Evolutionary conservation across 1,284 basidiomycete species (phyloP).

Genomic region (Abortiporus biennis): DNA sequence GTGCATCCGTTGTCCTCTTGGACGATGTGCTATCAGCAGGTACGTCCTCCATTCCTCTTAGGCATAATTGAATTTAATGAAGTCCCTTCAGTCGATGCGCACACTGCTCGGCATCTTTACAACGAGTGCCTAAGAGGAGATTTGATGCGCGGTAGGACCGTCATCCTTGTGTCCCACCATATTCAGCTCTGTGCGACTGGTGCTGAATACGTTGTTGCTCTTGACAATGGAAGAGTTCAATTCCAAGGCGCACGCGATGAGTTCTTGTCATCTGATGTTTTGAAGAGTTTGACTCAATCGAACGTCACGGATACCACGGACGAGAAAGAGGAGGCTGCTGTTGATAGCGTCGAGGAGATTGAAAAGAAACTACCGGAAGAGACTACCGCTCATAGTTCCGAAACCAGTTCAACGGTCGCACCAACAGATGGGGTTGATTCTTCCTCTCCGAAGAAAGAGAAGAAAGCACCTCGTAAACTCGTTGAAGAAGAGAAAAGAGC

Average conservation of each 20-base stretch:
- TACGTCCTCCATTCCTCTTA: slow-evolving; percentile 21
- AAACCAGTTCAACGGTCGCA: slow-evolving; percentile 39
- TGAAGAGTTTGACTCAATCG: slow-evolving; percentile 64
- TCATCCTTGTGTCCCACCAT: slow-evolving; percentile 88
- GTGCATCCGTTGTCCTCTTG: slow-evolving; percentile 79
- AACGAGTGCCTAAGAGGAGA: slow-evolving; percentile 80
- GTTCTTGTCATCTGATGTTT: slow-evolving; percentile 64
- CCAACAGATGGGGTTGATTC: slow-evolving; percentile 36
- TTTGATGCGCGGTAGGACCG: slow-evolving; percentile 73
- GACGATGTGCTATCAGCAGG: slow-evolving; percentile 85
- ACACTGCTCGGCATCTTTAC: slow-evolving; percentile 84
- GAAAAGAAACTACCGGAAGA: slow-evolving; percentile 14
- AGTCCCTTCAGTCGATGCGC: slow-evolving; percentile 62
- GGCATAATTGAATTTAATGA: slow-evolving; percentile 8
- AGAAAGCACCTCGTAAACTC: slow-evolving; percentile 76
- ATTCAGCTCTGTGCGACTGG: slow-evolving; percentile 73
- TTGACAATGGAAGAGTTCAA: slow-evolving; percentile 82
- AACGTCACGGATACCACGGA: slow-evolving; percentile 40
- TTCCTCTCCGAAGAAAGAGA: slow-evolving; percentile 25
- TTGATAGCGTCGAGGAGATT: slow-evolving; percentile 20
- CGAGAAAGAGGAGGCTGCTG: slow-evolving; percentile 19
- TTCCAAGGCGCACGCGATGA: slow-evolving; percentile 65
- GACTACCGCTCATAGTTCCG: slow-evolving; percentile 32
- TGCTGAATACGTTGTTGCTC: slow-evolving; percentile 69
- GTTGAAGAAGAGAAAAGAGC: slow-evolving; percentile 89